A percentile compares a stretch with the other conserved stretches of the same genome.
These are phyloP conservation scores for Podaxis sp. DNA, from an alignment of 768 basidiomycete species.

Conservation along the genomic window DNA sequence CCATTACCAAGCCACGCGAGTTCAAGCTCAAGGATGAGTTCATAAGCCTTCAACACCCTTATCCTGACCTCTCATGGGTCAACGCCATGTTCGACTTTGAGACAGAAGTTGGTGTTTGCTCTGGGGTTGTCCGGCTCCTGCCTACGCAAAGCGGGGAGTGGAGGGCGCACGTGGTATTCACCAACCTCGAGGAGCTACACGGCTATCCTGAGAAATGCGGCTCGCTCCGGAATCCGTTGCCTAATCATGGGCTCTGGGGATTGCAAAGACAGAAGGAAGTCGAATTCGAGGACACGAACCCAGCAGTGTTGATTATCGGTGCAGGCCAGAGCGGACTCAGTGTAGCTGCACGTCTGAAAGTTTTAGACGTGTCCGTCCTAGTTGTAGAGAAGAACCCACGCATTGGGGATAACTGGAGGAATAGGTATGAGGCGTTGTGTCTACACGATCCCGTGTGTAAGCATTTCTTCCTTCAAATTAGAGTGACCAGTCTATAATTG, in stretches of 20 bases:
- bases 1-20: conserved; percentile 21
- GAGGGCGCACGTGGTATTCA: conserved; percentile 51
- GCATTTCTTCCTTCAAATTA: conserved; percentile 20
- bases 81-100: conserved; percentile 43
- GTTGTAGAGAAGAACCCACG: conserved; percentile 53
- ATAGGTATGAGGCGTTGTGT: conserved; percentile 53
- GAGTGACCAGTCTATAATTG: neutral
- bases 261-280: conserved; percentile 31
- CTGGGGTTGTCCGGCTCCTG: conserved; percentile 43
- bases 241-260: conserved; percentile 48
- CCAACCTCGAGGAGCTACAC: conserved; percentile 44
- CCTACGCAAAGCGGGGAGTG: conserved; percentile 29
- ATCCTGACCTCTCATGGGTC: conserved; percentile 43
- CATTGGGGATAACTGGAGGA: conserved; percentile 59
- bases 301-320: conserved; percentile 52
- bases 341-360: conserved; percentile 55
- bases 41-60: conserved; percentile 29
- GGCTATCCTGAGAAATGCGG: conserved; percentile 39
- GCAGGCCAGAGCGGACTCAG: conserved; percentile 61
- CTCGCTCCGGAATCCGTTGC: conserved; percentile 27
- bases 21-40: conserved; percentile 23
- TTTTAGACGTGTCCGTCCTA: conserved; percentile 45
- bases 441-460: conserved; percentile 54
- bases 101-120: conserved; percentile 35
- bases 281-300: conserved; percentile 40